A percentile compares a stretch with the other conserved stretches of the same genome.
Evolutionary conservation across 306 rosid species (phyloP).

Genomic region (Comarum palustre): DNA sequence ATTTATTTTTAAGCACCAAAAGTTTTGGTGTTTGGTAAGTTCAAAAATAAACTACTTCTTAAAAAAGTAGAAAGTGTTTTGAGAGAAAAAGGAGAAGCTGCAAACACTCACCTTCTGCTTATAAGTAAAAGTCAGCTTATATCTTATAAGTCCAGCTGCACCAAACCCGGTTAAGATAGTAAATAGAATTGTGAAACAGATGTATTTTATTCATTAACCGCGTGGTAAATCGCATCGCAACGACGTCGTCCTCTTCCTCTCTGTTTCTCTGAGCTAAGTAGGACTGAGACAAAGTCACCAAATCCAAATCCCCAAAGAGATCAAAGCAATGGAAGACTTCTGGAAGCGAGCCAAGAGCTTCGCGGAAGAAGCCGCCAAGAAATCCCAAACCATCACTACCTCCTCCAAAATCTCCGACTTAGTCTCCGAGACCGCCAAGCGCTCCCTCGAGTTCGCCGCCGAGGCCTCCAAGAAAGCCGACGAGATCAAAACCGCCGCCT

Average conservation of each 20-base stretch:
- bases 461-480: constrained; percentile 94
- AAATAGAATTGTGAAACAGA: too few species aligned
- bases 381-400: constrained; percentile 52
- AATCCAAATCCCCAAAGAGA: neutral
- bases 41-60: too few species aligned
- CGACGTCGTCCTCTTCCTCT: neutral
- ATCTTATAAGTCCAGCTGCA: too few species aligned
- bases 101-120: too few species aligned
- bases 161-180: too few species aligned
- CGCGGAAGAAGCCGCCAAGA: constrained; percentile 96
- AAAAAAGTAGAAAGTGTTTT: too few species aligned
- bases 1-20: too few species aligned
- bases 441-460: constrained; percentile 86
- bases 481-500: constrained; percentile 71
- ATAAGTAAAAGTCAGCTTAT: too few species aligned
- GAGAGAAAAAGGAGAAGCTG: too few species aligned
- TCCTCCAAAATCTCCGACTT: constrained; percentile 61
- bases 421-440: constrained; percentile 88
- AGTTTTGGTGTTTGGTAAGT: too few species aligned
- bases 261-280: neutral
- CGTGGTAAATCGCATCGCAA: neutral
- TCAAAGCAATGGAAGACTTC: constrained; percentile 60
- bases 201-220: too few species aligned
- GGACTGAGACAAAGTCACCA: neutral
- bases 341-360: constrained; percentile 86